Evolutionary conservation across 768 basidiomycete species (phyloP), one percentile per base, ranked within the genome.

Genomic region (Boletus sp.): DNA sequence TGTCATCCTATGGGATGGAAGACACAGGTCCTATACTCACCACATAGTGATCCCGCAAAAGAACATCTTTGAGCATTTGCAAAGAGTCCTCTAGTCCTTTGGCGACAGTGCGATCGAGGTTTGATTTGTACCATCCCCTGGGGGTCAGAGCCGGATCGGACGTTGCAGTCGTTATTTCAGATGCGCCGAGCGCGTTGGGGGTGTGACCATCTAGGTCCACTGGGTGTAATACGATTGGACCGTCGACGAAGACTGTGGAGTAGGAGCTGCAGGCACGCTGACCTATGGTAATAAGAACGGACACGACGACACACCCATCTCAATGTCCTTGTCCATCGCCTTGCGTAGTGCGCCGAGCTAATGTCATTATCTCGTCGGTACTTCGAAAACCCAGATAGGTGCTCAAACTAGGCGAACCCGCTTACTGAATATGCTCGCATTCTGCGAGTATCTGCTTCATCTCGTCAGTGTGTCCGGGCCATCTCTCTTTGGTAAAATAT

Each of bases 341-440:
- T 88, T 90, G 47, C 88, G 78, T 27, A 91, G 73, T 3, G 88
- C 88, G 19, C 85, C 87, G 42, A 90, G 73, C 88, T 91, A 29
- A 29, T 34, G 42, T 40, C 47, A 21, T 46, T 35, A 25, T 47
- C 11, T 44, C 32, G 39, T 50, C 13, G 25, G 53, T 43, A 54
- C 25, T 30, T 25, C 15, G 23, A 30, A 51, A 33, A 32, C 23
- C 7, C n/a, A 14, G 33, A 45, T n/a, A 42, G 30, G 30, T 45
- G 56, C 10, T 43, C 23, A 41, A 47, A 29, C 8, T 44, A 47
- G 3, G 53, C 81, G 69, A 55, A 88, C 88, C 63, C 86, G 77
- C 74, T 87, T 90, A 69, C 79, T 85, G 67, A 89, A 86, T 52
- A 88, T 79, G 27, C 56, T 72, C 8, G 79, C 86, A 60, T 87